Percentiles rank a stretch among this genome's conserved stretches.
Evolutionary conservation across 305 asterid species (phyloP).

Genomic region (Nicotiana rustica): DNA sequence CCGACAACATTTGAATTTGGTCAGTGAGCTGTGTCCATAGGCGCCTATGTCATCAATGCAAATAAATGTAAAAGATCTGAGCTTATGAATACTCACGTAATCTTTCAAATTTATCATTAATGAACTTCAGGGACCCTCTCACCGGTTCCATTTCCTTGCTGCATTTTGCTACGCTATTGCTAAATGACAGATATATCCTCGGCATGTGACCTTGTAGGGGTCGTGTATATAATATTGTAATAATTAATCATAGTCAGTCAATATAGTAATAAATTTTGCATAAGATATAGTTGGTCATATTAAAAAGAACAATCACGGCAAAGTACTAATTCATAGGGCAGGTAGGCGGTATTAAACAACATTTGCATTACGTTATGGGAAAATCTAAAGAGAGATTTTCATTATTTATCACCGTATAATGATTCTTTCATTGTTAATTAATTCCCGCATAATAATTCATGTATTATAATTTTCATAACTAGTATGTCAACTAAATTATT

Average conservation of each 20-base stretch:
- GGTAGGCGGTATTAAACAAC: too few species aligned
- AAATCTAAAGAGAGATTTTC: background rate
- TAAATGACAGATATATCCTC: background rate
- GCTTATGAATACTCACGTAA: background rate
- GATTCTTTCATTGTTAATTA: too few species aligned
- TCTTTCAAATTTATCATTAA: constrained; percentile 1
- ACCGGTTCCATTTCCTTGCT: background rate
- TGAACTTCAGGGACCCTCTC: background rate
- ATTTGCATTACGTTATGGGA: too few species aligned
- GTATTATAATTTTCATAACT: background rate
- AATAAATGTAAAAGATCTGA: background rate
- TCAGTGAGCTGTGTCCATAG: background rate
- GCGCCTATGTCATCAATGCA: background rate
- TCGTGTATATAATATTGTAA: background rate
- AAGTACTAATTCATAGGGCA: too few species aligned
- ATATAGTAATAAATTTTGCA: too few species aligned
- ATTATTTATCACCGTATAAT: background rate
- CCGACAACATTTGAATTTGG: constrained; percentile 28
- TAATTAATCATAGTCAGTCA: background rate
- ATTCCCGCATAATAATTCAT: background rate
- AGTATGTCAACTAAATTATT: background rate
- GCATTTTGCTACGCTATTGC: background rate
- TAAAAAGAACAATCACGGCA: too few species aligned
- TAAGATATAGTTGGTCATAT: too few species aligned
- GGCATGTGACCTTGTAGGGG: background rate